phyloP scores from a whole-genome alignment of 176 grass and related monocot genomes.

The Zoysia pacifica region DNA sequence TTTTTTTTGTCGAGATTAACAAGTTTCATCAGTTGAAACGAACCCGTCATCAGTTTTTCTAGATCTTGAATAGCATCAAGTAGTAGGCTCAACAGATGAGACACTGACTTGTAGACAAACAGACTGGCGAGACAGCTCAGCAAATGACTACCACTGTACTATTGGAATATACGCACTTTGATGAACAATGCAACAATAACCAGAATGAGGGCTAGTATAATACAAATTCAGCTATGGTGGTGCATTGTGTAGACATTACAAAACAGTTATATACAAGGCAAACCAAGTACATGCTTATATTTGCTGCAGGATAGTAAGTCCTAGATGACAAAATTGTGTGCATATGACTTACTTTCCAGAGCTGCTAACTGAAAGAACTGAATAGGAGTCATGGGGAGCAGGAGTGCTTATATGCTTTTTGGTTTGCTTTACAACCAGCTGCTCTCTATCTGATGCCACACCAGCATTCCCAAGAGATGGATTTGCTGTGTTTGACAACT shows the following conservation, averaged over 20 bases:
- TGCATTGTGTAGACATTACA: constrained; percentile 14
- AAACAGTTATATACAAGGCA: constrained; percentile 24
- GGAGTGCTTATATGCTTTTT: constrained; percentile 98
- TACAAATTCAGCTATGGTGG: constrained; percentile 25
- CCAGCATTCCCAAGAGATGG: constrained; percentile 63
- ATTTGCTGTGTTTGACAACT: constrained; percentile 85
- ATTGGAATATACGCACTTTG: constrained; percentile 9
- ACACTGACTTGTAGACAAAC: background rate
- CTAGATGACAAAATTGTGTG: constrained; percentile 16
- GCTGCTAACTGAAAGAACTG: constrained; percentile 83
- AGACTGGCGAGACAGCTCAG: constrained; percentile 1
- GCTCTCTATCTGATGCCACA: constrained; percentile 61
- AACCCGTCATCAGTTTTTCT: background rate
- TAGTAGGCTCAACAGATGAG: background rate
- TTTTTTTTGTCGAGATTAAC: background rate
- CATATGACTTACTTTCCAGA: constrained; percentile 86
- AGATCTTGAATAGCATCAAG: background rate
- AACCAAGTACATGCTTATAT: background rate
- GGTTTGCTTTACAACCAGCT: constrained; percentile 81
- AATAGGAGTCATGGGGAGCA: constrained; percentile 95
- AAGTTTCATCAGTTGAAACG: background rate
- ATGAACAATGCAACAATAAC: constrained; percentile 29
- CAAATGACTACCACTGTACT: constrained; percentile 21
- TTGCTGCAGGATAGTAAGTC: constrained; percentile 4
- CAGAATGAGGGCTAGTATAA: constrained; percentile 16